Evolutionary conservation across 2,329 filamentous ascomycete species (phyloP), one percentile per base, ranked within the genome.

Genomic region (Botryosphaeria dothidea): DNA sequence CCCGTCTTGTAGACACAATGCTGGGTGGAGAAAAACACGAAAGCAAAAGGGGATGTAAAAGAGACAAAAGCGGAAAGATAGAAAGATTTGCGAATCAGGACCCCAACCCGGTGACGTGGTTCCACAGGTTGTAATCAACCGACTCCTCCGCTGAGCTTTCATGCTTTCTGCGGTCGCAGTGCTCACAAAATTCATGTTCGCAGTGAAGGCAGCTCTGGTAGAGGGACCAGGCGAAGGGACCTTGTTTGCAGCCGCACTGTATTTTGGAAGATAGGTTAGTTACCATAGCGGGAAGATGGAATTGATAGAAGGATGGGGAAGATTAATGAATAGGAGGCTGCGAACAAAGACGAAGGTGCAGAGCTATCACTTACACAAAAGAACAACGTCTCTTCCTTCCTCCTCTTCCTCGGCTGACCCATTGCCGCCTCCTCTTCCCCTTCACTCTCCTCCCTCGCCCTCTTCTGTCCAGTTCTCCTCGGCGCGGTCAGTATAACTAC

Each of bases 191-290:
- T 46, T 61, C 34, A 45, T 67, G 66, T 3, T 64, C 49, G 54
- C 66, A 67, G 31, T 60, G 19, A 15, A 66, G 48, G 52, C 66
- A 67, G 51, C 34, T 64, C 41, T 41, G 31, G 23, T 64, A 64
- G 38, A 63, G 57, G n/a, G 52, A 51, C 31, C 34, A 41, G 13
- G 52, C 36, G 34, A 34, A 66, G 43, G 66, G 66, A 0, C 66
- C 66, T 48, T 54, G 43, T 5, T 38, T 58, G 52, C 66, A 67
- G 27, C 41, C n/a, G 38, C 66, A 67, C 65, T 66, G 21, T 17
- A 9, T 4, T 5, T n/a, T 4, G 19, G 3, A 36, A 9, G 25
- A n/a, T n/a, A n/a, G 9, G 19, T 62, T 15, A 52, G 45, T 21
- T 41, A 21, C n/a, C n/a, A n/a, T n/a, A n/a, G n/a, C n/a, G n/a